phyloP scores from a whole-genome alignment of 352 stramenopile species.

The Phytophthora lateralis region DNA sequence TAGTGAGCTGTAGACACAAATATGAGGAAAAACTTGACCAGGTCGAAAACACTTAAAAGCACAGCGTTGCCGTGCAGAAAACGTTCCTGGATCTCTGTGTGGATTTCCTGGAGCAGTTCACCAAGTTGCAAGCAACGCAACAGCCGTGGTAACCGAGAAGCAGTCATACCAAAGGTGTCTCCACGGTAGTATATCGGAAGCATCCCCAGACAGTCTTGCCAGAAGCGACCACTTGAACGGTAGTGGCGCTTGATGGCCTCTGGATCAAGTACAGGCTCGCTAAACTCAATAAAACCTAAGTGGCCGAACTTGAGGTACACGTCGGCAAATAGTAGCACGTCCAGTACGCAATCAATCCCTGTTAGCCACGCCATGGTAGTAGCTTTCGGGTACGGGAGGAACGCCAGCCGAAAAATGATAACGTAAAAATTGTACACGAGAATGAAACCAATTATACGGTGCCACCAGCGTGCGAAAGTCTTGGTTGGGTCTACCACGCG shows the following conservation, averaged over 20 bases:
- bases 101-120: slow-evolving; percentile 42
- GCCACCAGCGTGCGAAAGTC: slow-evolving; percentile 57
- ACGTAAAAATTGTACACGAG: slow-evolving; percentile 62
- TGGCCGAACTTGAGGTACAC: slow-evolving; percentile 49
- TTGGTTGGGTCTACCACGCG: slow-evolving; percentile 52
- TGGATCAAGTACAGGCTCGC: slow-evolving; percentile 47
- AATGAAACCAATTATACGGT: slow-evolving; percentile 51
- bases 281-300: slow-evolving; percentile 46
- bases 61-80: slow-evolving; percentile 49
- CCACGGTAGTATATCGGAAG: slow-evolving; percentile 46
- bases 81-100: slow-evolving; percentile 58
- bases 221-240: slow-evolving; percentile 27
- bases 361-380: slow-evolving; percentile 40
- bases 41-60: slow-evolving; percentile 51
- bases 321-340: slow-evolving; percentile 45
- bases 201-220: slow-evolving; percentile 49
- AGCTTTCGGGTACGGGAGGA: slow-evolving; percentile 35
- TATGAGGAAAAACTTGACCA: slow-evolving; percentile 63
- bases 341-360: slow-evolving; percentile 42
- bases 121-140: slow-evolving; percentile 50
- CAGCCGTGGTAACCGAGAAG: slow-evolving; percentile 46
- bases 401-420: slow-evolving; percentile 57
- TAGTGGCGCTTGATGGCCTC: slow-evolving; percentile 42
- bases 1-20: slow-evolving; percentile 64
- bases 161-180: slow-evolving; percentile 41